phyloP scores from a whole-genome alignment of 495 filamentous ascomycete species.

The Aspergillus biplanus region DNA sequence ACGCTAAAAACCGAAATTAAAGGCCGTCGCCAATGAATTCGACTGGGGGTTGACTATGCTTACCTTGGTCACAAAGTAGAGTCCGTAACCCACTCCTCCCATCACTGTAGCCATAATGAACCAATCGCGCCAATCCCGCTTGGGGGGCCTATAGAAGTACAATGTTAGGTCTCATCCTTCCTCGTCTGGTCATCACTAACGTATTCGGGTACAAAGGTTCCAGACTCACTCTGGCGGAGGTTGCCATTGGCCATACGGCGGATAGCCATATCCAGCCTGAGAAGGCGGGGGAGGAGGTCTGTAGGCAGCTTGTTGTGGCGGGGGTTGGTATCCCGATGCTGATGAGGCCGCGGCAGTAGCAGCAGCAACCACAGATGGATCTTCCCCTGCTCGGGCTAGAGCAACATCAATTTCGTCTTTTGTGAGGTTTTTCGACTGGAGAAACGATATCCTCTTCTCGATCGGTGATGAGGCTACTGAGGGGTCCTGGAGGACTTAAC shows the following conservation, averaged over 20 bases:
- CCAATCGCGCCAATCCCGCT: slow-evolving; percentile 96
- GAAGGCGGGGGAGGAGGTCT: slow-evolving; percentile 57
- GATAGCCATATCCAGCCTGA: slow-evolving; percentile 65
- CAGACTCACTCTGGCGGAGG: slow-evolving; percentile 62
- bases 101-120: slow-evolving; percentile 97
- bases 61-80: slow-evolving; percentile 84
- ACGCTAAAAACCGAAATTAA: slow-evolving; percentile 54
- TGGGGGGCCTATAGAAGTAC: slow-evolving; percentile 51
- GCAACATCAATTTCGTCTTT: slow-evolving; percentile 91
- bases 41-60: slow-evolving; percentile 29
- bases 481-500: slow-evolving; percentile 86
- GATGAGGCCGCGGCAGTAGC: slow-evolving; percentile 40
- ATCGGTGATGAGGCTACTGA: slow-evolving; percentile 86
- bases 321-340: slow-evolving; percentile 47
- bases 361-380: slow-evolving; percentile 46
- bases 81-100: slow-evolving; percentile 79
- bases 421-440: slow-evolving; percentile 96
- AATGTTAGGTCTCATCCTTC: slow-evolving; percentile 20
- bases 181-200: not conserved
- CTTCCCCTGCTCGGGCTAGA: slow-evolving; percentile 71
- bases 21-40: not conserved
- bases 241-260: slow-evolving; percentile 72
- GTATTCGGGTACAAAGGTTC: not conserved
- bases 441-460: slow-evolving; percentile 89
- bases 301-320: slow-evolving; percentile 55